Percentiles rank a stretch among this genome's conserved stretches.
phyloP scores from a whole-genome alignment of 805 yeast species.

The Candida maesae region DNA sequence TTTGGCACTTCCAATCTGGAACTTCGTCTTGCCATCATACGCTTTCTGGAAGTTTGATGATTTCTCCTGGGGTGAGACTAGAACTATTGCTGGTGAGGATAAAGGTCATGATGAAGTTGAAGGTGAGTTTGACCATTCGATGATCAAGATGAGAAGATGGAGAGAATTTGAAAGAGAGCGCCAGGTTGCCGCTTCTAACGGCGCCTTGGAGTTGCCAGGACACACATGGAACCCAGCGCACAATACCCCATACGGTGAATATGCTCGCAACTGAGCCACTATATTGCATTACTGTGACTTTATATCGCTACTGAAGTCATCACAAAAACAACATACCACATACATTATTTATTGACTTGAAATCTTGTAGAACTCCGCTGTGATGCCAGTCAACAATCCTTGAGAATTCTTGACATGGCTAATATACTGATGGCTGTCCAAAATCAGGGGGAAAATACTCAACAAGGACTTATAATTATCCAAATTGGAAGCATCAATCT shows the following conservation, averaged over 20 bases:
- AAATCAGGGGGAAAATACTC: constrained; percentile 22
- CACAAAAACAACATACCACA: background rate
- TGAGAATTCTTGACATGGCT: constrained; percentile 15
- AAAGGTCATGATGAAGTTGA: constrained; percentile 64
- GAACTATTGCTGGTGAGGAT: constrained; percentile 70
- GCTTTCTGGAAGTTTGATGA: constrained; percentile 96
- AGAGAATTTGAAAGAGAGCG: constrained; percentile 80
- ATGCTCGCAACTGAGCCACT: constrained; percentile 13
- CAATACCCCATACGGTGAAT: constrained; percentile 10
- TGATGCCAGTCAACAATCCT: constrained; percentile 19
- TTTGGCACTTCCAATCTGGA: constrained; percentile 89
- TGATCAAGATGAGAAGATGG: constrained; percentile 91
- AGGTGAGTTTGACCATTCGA: constrained; percentile 90
- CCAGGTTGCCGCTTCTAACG: constrained; percentile 10
- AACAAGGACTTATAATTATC: constrained; percentile 10
- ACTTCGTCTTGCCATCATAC: constrained; percentile 79
- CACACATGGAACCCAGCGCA: constrained; percentile 28
- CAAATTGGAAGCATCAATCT: constrained; percentile 1
- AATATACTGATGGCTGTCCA: constrained; percentile 23
- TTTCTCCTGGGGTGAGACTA: constrained; percentile 94
- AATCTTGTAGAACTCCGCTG: constrained; percentile 24
- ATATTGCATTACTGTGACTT: no score
- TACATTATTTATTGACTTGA: constrained; percentile 6
- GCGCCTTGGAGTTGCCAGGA: constrained; percentile 21
- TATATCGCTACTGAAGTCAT: no score